Evolutionary conservation across 495 filamentous ascomycete genomes (phyloP).

Genomic region (Choiromyces venosus): DNA sequence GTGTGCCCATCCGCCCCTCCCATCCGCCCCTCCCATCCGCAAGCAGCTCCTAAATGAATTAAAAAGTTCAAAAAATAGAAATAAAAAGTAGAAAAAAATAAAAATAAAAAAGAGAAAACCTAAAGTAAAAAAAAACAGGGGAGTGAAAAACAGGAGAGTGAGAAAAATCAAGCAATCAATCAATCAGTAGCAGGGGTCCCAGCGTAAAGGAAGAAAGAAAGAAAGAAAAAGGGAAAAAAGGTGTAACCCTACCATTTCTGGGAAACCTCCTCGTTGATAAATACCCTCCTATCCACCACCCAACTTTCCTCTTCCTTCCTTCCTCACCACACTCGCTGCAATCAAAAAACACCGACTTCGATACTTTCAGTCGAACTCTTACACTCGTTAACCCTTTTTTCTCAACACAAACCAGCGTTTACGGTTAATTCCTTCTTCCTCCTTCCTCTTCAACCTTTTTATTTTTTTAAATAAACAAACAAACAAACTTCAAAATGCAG

Average conservation of each 20-base stretch:
- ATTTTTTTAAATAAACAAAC: neutral
- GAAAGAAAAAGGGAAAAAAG: too few species aligned
- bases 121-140: neutral
- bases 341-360: neutral
- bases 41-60: neutral
- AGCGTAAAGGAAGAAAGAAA: neutral
- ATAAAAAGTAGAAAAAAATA: neutral
- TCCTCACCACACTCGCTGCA: conserved; percentile 27
- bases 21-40: neutral
- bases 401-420: conserved; percentile 5
- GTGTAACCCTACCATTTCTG: neutral
- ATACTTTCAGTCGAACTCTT: conserved; percentile 8
- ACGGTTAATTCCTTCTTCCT: conserved; percentile 1
- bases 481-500: conserved; percentile 41
- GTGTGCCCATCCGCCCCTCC: neutral
- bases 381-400: conserved; percentile 29
- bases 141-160: neutral
- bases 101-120: neutral
- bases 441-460: conserved; percentile 9
- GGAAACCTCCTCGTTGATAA: neutral
- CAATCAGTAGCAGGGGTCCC: neutral
- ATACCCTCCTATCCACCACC: conserved; percentile 13
- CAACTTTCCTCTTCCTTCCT: conserved; percentile 13
- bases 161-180: neutral
- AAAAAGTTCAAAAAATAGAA: neutral